Evolutionary conservation across 2,329 filamentous ascomycete species (phyloP).

Genomic region (Akanthomyces muscarius): DNA sequence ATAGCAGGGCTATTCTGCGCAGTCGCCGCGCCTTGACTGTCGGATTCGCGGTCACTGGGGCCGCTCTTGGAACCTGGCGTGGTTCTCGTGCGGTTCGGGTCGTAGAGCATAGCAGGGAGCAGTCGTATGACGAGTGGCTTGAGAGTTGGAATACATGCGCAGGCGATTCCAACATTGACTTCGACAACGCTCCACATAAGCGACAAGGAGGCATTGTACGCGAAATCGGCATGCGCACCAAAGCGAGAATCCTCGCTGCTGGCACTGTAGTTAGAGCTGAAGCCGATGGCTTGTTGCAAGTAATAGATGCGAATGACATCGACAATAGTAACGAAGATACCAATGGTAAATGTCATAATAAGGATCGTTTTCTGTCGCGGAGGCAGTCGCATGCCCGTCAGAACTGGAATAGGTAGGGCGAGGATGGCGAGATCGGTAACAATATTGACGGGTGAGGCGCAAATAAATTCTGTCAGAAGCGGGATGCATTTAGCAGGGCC

Average conservation of each 20-base stretch:
- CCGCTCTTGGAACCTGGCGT: constrained; percentile 26
- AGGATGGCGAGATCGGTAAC: constrained; percentile 86
- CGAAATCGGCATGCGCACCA: constrained; percentile 50
- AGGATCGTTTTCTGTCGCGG: constrained; percentile 83
- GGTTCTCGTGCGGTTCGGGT: constrained; percentile 42
- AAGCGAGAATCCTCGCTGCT: constrained; percentile 39
- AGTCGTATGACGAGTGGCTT: constrained; percentile 75
- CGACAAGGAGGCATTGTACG: constrained; percentile 75
- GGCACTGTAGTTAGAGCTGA: constrained; percentile 36
- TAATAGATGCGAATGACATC: constrained; percentile 90
- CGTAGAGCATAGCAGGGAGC: constrained; percentile 53
- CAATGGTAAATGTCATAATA: constrained; percentile 79
- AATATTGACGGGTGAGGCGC: constrained; percentile 85
- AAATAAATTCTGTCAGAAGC: constrained; percentile 59
- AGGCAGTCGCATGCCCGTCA: constrained; percentile 82
- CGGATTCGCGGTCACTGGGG: constrained; percentile 28
- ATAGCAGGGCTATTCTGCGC: constrained; percentile 4
- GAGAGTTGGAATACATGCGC: constrained; percentile 85
- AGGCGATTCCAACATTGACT: constrained; percentile 85
- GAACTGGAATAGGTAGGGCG: constrained; percentile 80
- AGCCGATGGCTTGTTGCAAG: constrained; percentile 66
- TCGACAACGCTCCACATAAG: constrained; percentile 95
- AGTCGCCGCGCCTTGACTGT: constrained; percentile 3
- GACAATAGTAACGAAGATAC: constrained; percentile 81
- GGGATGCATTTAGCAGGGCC: constrained; percentile 47